These are phyloP conservation scores for Mallotus japonicus DNA, from an alignment of 441 rosid genomes.

Conservation along the genomic window DNA sequence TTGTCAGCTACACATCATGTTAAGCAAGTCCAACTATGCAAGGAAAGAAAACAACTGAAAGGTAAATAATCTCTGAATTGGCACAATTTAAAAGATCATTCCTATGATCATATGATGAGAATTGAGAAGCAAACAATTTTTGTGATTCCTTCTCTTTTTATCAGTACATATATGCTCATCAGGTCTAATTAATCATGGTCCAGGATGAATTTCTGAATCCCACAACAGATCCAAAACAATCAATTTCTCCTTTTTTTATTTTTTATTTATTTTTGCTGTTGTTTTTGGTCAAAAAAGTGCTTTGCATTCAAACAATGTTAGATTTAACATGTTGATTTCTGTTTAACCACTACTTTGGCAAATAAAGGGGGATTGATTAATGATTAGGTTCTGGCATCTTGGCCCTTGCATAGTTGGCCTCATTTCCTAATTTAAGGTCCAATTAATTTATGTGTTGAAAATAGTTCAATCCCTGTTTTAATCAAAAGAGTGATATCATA, in stretches of 20 bases:
- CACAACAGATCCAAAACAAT: background rate
- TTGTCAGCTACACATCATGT: conserved; percentile 1
- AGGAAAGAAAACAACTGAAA: background rate
- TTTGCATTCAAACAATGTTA: background rate
- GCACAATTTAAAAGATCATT: background rate
- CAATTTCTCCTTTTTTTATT: background rate
- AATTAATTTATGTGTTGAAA: background rate
- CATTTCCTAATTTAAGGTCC: conserved; percentile 5
- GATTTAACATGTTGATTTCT: background rate
- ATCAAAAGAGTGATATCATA: background rate
- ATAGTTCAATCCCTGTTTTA: background rate
- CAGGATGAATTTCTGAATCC: no score
- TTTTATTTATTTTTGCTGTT: no score
- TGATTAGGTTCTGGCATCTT: background rate
- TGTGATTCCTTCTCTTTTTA: background rate
- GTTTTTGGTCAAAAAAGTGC: background rate
- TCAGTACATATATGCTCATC: background rate
- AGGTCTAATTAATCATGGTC: background rate
- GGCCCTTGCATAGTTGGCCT: background rate
- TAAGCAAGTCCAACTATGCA: background rate
- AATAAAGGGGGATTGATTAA: background rate
- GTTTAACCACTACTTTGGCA: background rate
- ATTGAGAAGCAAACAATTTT: background rate
- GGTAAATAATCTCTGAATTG: background rate
- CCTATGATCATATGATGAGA: background rate